Conservation (phyloP, 2,329 filamentous ascomycete species). For the Arthrinium phaeospermum region DNA sequence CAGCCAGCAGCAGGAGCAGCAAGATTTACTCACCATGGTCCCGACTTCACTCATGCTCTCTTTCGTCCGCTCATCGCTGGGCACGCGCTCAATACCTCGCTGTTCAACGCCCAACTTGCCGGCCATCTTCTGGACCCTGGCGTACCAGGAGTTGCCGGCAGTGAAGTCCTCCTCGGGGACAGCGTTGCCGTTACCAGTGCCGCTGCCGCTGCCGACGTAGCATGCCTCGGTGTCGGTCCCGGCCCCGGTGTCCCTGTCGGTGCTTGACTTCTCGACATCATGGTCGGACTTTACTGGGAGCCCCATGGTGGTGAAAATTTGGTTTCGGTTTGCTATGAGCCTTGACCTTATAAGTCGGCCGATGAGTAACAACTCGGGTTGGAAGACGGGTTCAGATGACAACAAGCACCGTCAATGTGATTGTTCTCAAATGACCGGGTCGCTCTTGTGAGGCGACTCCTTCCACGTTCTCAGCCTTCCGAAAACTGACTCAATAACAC, state of each 20-base stretch:
- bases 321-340: background rate
- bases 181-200: constrained; percentile 27
- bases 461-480: background rate
- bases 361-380: background rate
- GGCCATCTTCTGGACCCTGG: constrained; percentile 62
- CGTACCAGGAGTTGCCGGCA: constrained; percentile 32
- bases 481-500: background rate
- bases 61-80: constrained; percentile 71
- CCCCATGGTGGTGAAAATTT: constrained; percentile 4
- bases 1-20: background rate
- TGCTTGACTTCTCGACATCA: constrained; percentile 26
- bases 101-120: constrained; percentile 73
- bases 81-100: constrained; percentile 77
- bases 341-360: background rate
- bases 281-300: constrained; percentile 20
- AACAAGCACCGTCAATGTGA: constrained; percentile 1
- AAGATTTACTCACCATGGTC: constrained; percentile 64
- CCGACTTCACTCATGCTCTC: constrained; percentile 69
- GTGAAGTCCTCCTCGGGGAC: constrained; percentile 23
- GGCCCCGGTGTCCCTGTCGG: constrained; percentile 21
- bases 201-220: constrained; percentile 27
- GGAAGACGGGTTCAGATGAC: background rate
- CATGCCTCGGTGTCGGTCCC: constrained; percentile 30
- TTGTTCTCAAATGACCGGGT: background rate
- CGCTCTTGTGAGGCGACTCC: background rate